Conservation (phyloP, 1,284 basidiomycete genomes). For the Laetiporus sulphureus region DNA sequence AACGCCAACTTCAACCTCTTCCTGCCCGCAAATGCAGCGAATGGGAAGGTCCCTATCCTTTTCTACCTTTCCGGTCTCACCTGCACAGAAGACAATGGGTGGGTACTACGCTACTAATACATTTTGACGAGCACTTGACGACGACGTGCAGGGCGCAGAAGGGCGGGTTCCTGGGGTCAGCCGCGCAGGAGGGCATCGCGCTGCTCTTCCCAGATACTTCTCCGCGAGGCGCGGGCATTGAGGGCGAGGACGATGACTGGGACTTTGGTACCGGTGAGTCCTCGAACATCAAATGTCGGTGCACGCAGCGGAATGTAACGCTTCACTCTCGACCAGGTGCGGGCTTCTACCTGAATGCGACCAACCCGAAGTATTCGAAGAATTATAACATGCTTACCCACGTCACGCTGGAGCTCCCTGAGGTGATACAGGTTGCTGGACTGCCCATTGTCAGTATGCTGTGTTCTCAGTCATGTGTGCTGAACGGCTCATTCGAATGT, state of each 20-base stretch:
- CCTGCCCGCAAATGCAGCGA: constrained; percentile 60
- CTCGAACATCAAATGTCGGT: background rate
- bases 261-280: constrained; percentile 77
- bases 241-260: constrained; percentile 86
- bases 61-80: constrained; percentile 91
- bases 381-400: constrained; percentile 91
- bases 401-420: constrained; percentile 78
- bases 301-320: background rate
- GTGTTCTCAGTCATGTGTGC: background rate
- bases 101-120: constrained; percentile 15
- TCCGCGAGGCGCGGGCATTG: constrained; percentile 86
- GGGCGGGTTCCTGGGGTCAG: constrained; percentile 76
- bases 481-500: background rate
- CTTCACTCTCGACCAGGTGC: constrained; percentile 47
- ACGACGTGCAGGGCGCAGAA: constrained; percentile 67
- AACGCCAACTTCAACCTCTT: constrained; percentile 87
- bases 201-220: constrained; percentile 96
- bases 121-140: background rate
- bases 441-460: constrained; percentile 52
- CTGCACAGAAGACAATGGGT: constrained; percentile 96
- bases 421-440: constrained; percentile 61
- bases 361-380: constrained; percentile 69
- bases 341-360: constrained; percentile 92
- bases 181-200: constrained; percentile 80
- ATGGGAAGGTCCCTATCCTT: constrained; percentile 71